Percentiles rank a stretch among this genome's conserved stretches.
Evolutionary conservation across 179 eudicot species (phyloP).

Genomic region (Silene noctiflora): DNA sequence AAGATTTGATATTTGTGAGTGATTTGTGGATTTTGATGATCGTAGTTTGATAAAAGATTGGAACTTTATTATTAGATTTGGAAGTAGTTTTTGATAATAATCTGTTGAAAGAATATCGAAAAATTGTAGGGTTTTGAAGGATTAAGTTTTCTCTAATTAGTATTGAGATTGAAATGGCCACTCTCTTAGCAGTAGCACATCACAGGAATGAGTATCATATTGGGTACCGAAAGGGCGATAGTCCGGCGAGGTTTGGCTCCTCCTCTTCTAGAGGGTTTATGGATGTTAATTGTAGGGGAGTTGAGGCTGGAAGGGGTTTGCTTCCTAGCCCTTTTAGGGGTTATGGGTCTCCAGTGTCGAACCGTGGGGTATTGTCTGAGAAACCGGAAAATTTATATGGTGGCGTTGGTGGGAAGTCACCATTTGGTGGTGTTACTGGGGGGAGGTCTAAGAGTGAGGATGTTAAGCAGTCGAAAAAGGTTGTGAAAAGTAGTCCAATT

Average conservation of each 20-base stretch:
- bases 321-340: constrained; percentile 49
- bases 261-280: constrained; percentile 43
- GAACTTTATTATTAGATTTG: constrained; percentile 25
- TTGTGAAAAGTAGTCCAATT: constrained; percentile 47
- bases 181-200: constrained; percentile 58
- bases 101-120: constrained; percentile 12
- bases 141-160: constrained; percentile 1
- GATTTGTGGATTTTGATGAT: constrained; percentile 15
- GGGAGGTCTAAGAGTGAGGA: constrained; percentile 30
- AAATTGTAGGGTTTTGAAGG: constrained; percentile 15
- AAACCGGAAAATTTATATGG: constrained; percentile 14
- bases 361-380: constrained; percentile 41
- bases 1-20: constrained; percentile 30
- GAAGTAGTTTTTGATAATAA: constrained; percentile 5
- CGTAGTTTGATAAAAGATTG: constrained; percentile 7
- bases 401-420: constrained; percentile 24
- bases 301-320: constrained; percentile 55
- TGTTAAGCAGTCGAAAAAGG: constrained; percentile 26
- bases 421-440: constrained; percentile 12
- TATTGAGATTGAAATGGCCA: constrained; percentile 49
- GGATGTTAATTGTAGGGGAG: constrained; percentile 58
- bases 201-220: constrained; percentile 49
- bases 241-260: constrained; percentile 40
- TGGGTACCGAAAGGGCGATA: constrained; percentile 31
- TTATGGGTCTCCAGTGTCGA: constrained; percentile 34